These are phyloP conservation scores for Monoraphidium neglectum DNA, from an alignment of 139 green algal species.

Conservation along the genomic window DNA sequence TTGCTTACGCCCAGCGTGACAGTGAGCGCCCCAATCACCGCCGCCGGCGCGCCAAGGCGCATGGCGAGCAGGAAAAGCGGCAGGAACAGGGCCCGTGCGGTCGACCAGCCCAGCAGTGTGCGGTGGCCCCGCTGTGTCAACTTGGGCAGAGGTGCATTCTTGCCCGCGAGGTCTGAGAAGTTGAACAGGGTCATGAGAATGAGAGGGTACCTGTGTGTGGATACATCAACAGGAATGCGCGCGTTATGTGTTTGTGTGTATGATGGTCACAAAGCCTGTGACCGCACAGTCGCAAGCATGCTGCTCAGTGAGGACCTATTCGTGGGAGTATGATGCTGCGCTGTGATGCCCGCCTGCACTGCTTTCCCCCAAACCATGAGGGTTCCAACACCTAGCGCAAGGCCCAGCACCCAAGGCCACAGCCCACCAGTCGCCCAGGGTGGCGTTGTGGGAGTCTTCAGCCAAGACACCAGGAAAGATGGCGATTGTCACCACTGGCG, in stretches of 20 bases:
- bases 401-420: no score
- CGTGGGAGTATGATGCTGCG: no score
- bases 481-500: conserved; percentile 73
- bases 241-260: no score
- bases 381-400: no score
- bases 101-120: conserved; percentile 7
- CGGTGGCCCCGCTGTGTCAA: background rate
- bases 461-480: conserved; percentile 93
- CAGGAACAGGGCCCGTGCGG: conserved; percentile 18
- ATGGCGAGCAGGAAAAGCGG: conserved; percentile 30
- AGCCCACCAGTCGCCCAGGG: conserved; percentile 76
- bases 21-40: conserved; percentile 33
- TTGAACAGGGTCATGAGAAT: conserved; percentile 83
- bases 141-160: conserved; percentile 44
- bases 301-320: no score
- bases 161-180: conserved; percentile 67
- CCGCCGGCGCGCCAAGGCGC: background rate
- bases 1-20: conserved; percentile 40
- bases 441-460: conserved; percentile 69
- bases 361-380: no score
- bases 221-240: no score
- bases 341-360: no score
- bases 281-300: no score
- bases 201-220: conserved; percentile 92
- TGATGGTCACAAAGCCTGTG: no score